Base-by-base conservation (phyloP, 768 basidiomycete genomes). In the Mycena sanguinolenta region DNA sequence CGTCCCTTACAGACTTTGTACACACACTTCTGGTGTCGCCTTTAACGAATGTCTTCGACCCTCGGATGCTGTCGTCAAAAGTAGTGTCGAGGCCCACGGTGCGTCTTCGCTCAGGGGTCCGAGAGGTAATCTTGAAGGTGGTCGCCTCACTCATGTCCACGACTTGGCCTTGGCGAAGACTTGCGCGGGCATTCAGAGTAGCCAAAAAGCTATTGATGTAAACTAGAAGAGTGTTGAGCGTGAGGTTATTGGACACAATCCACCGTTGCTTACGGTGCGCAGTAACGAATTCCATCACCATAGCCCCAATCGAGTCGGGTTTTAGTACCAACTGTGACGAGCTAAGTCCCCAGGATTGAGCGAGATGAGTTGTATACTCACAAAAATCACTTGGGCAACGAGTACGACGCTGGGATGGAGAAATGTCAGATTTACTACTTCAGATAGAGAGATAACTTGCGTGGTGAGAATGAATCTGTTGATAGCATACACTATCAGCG, bases 271-370 rank as follows among this genome's bases (percentile, higher is more conserved):
- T n/a, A n/a, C 44, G 44, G 44, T 46, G 44, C 21, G 7, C 17
- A n/a, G 44, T 46, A 46, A 46, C 44, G n/a, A 46, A 46, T 46
- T 46, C 44, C 44, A 46, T 46, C 44, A n/a, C 44, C n/a, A 46
- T 46, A 46, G 44, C 44, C 44, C 44, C 44, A 12, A n/a, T n/a
- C 16, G 44, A 23, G n/a, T 46, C 7, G 8, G 44, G 44, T n/a
- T n/a, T 23, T 4, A 46, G 44, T n/a, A 46, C 8, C 21, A 46
- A 46, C 44, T 46, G 44, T 46, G 44, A 17, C 0, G 8, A 42
- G n/a, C n/a, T 46, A n/a, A 46, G 44, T n/a, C n/a, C 14, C 39
- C 19, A 17, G 39, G 6, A 42, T 16, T 13, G 19, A 19, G 3
- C 39, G 19, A 12, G 19, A 21, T n/a, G 21, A 46, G n/a, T 46